Evolutionary conservation across 2,329 filamentous ascomycete genomes (phyloP).

Genomic region (Aspergillus persii): DNA sequence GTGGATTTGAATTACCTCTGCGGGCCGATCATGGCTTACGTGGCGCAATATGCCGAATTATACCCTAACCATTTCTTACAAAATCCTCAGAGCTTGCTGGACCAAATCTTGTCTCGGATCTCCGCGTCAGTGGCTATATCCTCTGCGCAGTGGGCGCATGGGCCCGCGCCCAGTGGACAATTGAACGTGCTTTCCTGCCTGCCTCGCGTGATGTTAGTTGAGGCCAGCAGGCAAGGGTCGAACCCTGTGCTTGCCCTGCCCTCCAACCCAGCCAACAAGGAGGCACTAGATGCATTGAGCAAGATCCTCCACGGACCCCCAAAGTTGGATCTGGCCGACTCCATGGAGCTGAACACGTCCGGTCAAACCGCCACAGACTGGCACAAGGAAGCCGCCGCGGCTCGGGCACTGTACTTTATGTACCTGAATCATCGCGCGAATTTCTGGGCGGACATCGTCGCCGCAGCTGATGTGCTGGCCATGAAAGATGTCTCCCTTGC

Average conservation of each 20-base stretch:
- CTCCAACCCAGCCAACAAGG: constrained; percentile 52
- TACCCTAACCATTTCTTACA: constrained; percentile 57
- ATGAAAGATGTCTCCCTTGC: constrained; percentile 57
- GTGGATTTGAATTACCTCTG: constrained; percentile 55
- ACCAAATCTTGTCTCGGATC: constrained; percentile 49
- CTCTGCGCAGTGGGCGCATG: constrained; percentile 51
- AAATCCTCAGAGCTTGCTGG: constrained; percentile 37
- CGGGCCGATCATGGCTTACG: constrained; percentile 56
- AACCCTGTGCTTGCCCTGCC: constrained; percentile 52
- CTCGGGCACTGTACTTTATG: constrained; percentile 55
- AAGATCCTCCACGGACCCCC: constrained; percentile 56
- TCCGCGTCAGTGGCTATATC: constrained; percentile 46
- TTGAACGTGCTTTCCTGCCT: constrained; percentile 58
- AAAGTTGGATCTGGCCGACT: constrained; percentile 21
- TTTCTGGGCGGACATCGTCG: constrained; percentile 53
- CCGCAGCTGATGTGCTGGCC: constrained; percentile 56
- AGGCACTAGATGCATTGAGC: constrained; percentile 55
- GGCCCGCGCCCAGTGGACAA: constrained; percentile 54
- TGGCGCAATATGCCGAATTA: constrained; percentile 54
- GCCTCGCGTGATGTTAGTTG: constrained; percentile 53
- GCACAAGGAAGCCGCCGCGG: constrained; percentile 50
- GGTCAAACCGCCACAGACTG: constrained; percentile 39
- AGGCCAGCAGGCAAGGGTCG: constrained; percentile 37
- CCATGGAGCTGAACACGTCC: constrained; percentile 31
- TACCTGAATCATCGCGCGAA: constrained; percentile 52